Base-by-base conservation (phyloP, 2,329 filamentous ascomycete species). In the Sporothrix variecibatus region DNA sequence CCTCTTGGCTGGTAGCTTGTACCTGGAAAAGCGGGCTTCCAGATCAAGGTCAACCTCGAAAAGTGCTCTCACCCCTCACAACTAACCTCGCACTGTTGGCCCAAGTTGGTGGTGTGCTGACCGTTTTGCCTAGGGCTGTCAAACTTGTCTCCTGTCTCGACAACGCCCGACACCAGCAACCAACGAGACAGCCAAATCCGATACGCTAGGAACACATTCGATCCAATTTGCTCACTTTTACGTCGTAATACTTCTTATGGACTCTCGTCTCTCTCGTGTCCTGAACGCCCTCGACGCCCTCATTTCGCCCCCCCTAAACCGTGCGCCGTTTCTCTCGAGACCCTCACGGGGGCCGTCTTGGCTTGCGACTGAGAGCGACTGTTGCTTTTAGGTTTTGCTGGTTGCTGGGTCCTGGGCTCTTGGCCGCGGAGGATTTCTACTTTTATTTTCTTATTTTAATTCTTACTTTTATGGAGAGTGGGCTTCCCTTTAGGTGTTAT, bases 291-390 rank as follows among this genome's bases (percentile, higher is more conserved):
- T 51, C 46, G 3, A 53, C 23, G 23, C 26, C 26, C 17, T 68
- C 26, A 68, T 68, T 68, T 68, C 65, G 65, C 65, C 65, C 65
- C 62, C 64, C 58, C 62, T 67, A 46, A 68, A 43, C 43, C 43
- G 65, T 68, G 46, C 46, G 46, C 43, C 65, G 65, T 68, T 68
- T 2, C 34, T 34, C 34, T 34, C 34, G 34, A 34, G 34, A 34
- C 34, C 43, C 31, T 68, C 23, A 12, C 26, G 65, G 65, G 43
- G 17, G 26, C 43, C 43, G 17, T 51, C 43, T 68, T 51, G 46
- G 23, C 40, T 53, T 56, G 51, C 51, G 23, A 23, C 20, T 53
- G 20, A 2, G 20, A 2, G n/a, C 23, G 15, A 17, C 62, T 28
- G 38, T 43, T 46, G 26, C 38, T 46, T 68, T 49, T 67, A 9